Base-by-base conservation (phyloP, 2,329 filamentous ascomycete genomes). In the Escovopsis weberi region DNA sequence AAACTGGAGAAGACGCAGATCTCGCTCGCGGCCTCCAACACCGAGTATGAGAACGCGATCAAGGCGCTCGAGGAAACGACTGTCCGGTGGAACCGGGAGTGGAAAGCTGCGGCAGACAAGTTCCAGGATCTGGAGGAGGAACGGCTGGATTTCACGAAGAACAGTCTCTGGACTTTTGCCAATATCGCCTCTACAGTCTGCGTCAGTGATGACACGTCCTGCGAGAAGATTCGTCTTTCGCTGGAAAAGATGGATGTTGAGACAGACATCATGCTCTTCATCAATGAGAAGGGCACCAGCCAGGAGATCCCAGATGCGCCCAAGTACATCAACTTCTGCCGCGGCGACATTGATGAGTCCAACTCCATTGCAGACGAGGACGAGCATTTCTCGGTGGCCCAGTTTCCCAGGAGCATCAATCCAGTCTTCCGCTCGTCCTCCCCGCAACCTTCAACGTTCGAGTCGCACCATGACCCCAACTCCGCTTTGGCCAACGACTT, bases 81-180 rank as follows among this genome's bases (percentile, higher is more conserved):
- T 0, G 82, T 78, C 4, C 75, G 89, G 43, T 98, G 91, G 91
- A 98, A 98, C 58, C 76, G 89, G 54, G 91, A 98, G 60, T 98
- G 91, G 91, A 98, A 96, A 64, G 79, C 85, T 18, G 91, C 89
- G 1, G 94, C 91, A 54, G 93, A 93, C 70, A 98, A 96, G 68
- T 98, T 98, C 63, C 93, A 98, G 67, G 93, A 98, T 55, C 75
- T 98, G 11, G 91, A 98, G 64, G 93, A 98, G 61, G 91, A 98
- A 64, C 76, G 91, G 37, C 73, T 98, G 34, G 91, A 98, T 62
- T 98, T 94, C 58, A 88, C 87, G 51, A 98, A 96, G 70, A 94
- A 85, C 65, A 96, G 91, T 56, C 69, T 98, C 7, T 98, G 91
- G 93, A 89, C 81, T 12, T 98, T 96, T 65, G 89, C 91, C 43